These are phyloP conservation scores for Cytospora piceicola DNA, from an alignment of 2,329 filamentous ascomycete species.

Conservation along the genomic window DNA sequence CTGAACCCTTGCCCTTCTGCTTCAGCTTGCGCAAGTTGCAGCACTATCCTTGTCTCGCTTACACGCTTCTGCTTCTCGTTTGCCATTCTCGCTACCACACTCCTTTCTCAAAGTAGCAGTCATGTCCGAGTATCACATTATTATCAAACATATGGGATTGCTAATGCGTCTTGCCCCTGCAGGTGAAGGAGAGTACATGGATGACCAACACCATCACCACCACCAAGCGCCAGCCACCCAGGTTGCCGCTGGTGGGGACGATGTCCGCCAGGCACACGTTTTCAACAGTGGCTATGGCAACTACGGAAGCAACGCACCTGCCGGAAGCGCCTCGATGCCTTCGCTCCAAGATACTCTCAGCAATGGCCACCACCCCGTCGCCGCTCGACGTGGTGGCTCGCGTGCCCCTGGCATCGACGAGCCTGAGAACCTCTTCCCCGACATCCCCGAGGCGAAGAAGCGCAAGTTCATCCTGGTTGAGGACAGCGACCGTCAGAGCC, in stretches of 20 bases:
- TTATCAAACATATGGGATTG: conserved; percentile 29
- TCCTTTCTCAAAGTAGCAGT: conserved; percentile 29
- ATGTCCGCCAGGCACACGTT: conserved; percentile 74
- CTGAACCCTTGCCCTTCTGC: conserved; percentile 29
- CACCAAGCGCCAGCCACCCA: conserved; percentile 52
- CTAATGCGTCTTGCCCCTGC: conserved; percentile 39
- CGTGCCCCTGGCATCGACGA: conserved; percentile 57
- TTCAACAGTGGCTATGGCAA: conserved; percentile 63
- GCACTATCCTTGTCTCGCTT: conserved; percentile 32
- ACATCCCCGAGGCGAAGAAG: conserved; percentile 86
- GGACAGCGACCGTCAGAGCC: conserved; percentile 77
- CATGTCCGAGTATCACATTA: conserved; percentile 29
- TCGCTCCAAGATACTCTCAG: conserved; percentile 63
- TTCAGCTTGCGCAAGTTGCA: conserved; percentile 30
- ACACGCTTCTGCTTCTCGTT: conserved; percentile 42
- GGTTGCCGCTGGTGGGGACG: conserved; percentile 49
- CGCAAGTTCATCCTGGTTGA: conserved; percentile 97
- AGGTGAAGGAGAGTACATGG: conserved; percentile 66
- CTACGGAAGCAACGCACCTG: conserved; percentile 63
- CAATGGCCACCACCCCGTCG: conserved; percentile 41
- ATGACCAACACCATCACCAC: conserved; percentile 61
- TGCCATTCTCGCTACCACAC: conserved; percentile 31
- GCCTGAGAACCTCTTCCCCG: conserved; percentile 77
- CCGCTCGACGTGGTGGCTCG: conserved; percentile 41
- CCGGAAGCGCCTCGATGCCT: conserved; percentile 65